Conservation (phyloP, 2,329 filamentous ascomycete genomes). For the Graphilbum fragrans region DNA sequence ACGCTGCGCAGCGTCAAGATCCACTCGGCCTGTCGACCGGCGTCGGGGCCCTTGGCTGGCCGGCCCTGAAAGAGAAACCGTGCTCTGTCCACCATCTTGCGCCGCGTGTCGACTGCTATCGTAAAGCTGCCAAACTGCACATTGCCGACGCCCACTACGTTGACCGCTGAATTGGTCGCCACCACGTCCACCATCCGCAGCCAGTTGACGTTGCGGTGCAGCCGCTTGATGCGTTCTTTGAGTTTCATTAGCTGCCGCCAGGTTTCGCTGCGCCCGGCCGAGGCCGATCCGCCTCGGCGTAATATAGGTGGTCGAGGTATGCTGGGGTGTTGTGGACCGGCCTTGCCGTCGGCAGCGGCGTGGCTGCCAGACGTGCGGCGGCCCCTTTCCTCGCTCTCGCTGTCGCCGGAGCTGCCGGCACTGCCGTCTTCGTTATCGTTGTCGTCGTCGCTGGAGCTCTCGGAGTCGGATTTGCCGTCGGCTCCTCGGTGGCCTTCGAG, state of each 20-base stretch:
- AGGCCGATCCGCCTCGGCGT: constrained; percentile 16
- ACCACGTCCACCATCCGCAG: constrained; percentile 81
- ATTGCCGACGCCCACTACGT: constrained; percentile 69
- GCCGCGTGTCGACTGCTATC: constrained; percentile 78
- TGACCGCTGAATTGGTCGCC: constrained; percentile 66
- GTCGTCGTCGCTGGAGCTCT: neutral
- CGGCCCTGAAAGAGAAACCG: constrained; percentile 77
- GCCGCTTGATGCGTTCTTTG: constrained; percentile 74
- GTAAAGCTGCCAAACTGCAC: constrained; percentile 77
- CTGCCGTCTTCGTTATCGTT: neutral
- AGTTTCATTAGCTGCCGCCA: constrained; percentile 69
- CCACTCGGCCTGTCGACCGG: constrained; percentile 76
- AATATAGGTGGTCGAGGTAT: constrained; percentile 8
- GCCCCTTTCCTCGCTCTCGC: neutral
- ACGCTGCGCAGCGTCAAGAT: constrained; percentile 77
- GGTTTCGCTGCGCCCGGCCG: constrained; percentile 49
- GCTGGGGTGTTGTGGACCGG: neutral
- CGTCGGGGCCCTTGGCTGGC: constrained; percentile 38
- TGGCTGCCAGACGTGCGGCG: neutral
- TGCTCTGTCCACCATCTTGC: constrained; percentile 81
- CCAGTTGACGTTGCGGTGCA: constrained; percentile 83
- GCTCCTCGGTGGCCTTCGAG: constrained; percentile 38
- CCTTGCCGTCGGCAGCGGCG: neutral
- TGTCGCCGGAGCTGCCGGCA: neutral
- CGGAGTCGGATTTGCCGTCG: constrained; percentile 13